Evolutionary conservation across 371 early-diverging fungal species (phyloP).

Genomic region (Lichtheimia ornata): DNA sequence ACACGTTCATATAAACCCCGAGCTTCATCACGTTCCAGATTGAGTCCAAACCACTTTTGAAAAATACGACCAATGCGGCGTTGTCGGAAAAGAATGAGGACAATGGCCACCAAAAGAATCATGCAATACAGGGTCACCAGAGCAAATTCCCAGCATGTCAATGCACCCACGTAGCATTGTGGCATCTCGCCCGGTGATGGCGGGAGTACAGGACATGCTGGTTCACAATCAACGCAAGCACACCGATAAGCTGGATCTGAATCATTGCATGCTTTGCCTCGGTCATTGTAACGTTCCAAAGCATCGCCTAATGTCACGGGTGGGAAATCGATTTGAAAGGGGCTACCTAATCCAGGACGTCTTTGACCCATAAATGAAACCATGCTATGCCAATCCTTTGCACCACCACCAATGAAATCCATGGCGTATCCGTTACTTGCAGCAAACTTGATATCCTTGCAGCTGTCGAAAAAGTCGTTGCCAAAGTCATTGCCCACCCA

Average conservation of each 20-base stretch:
- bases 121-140: constrained; percentile 52
- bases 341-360: constrained; percentile 62
- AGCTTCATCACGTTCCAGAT: constrained; percentile 18
- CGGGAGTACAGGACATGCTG: constrained; percentile 60
- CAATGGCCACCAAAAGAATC: constrained; percentile 33
- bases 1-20: constrained; percentile 56
- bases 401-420: constrained; percentile 79
- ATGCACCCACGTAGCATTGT: constrained; percentile 50
- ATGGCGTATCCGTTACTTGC: constrained; percentile 70
- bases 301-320: constrained; percentile 25
- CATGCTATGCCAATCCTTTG: constrained; percentile 69
- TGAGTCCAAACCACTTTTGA: constrained; percentile 15
- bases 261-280: constrained; percentile 60
- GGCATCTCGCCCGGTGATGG: constrained; percentile 53
- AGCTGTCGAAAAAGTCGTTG: constrained; percentile 67
- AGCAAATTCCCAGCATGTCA: constrained; percentile 64
- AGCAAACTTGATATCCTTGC: constrained; percentile 77
- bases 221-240: constrained; percentile 73
- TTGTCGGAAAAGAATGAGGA: constrained; percentile 27
- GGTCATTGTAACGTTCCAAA: constrained; percentile 37
- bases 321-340: constrained; percentile 74
- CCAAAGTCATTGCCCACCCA: constrained; percentile 66
- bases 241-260: constrained; percentile 62
- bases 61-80: constrained; percentile 15
- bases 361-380: constrained; percentile 67